Conservation (phyloP, 176 grass and related monocot species). For the Pontederia paniculata region DNA sequence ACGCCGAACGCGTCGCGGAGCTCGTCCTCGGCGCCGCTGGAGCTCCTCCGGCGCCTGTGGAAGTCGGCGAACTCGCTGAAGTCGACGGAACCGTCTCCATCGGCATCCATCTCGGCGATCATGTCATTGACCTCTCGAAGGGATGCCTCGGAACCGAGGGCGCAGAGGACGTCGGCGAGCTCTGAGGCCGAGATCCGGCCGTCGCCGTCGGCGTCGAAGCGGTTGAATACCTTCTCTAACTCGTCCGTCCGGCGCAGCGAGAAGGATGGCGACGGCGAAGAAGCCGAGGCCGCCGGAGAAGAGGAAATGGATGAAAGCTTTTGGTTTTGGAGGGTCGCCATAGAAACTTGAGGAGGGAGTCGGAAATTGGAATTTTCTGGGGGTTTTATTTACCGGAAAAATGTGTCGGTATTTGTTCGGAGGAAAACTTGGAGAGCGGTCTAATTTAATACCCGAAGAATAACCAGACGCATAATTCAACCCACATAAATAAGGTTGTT, state of each 20-base stretch:
- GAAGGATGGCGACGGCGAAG: background rate
- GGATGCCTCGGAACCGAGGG: conserved; percentile 29
- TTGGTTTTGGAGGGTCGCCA: background rate
- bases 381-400: too few species aligned
- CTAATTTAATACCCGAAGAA: too few species aligned
- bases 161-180: conserved; percentile 34
- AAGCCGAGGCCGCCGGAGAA: background rate
- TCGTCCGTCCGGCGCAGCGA: conserved; percentile 15
- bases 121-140: conserved; percentile 36
- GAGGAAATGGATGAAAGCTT: background rate
- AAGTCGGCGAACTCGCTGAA: conserved; percentile 64
- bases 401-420: too few species aligned
- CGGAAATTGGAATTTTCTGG: background rate
- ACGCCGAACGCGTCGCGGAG: conserved; percentile 59
- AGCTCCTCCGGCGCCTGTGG: conserved; percentile 19
- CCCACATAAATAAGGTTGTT: too few species aligned
- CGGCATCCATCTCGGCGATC: conserved; percentile 77
- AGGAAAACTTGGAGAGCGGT: too few species aligned
- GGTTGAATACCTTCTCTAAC: conserved; percentile 57
- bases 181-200: conserved; percentile 63
- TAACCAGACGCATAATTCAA: too few species aligned
- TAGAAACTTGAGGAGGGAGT: background rate
- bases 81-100: conserved; percentile 64
- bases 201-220: conserved; percentile 77
- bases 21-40: conserved; percentile 31